Base-by-base conservation (phyloP, 352 stramenopile genomes). In the Albugo candida region DNA sequence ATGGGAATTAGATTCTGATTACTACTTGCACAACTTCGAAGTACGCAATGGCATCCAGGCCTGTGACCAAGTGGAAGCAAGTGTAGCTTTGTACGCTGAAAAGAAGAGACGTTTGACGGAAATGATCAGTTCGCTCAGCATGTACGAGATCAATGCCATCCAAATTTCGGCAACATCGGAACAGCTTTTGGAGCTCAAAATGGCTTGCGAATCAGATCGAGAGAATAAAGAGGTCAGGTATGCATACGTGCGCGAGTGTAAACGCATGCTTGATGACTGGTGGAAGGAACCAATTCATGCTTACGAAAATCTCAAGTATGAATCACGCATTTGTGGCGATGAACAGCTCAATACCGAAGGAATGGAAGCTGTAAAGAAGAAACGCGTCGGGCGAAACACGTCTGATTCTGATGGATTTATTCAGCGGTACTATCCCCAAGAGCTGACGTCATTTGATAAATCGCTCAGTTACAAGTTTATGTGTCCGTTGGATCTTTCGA, bases 21-120 rank as follows among this genome's bases (percentile, higher is more conserved):
- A 93, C 49, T 94, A 93, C 45, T 52, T 94, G 45, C 82, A 94
- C 61, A 94, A 94, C 45, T 86, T 85, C 44, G 75, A 88, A 38
- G 80, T 93, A 34, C 68, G 58, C 2, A 85, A 88, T 44, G 70
- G 70, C 6, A 64, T 64, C 10, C 44, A 56, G 20, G 71, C 75
- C 6, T 81, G 70, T 13, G 67, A 83, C 11, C 64, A 78, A 43
- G 69, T 84, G 14, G 61, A 70, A 16, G 55, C 69, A 13, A 83
- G 75, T 5, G 51, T 88, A 13, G 61, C 59, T 14, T 67, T 81
- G 21, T 70, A 81, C 46, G 55, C 62, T 11, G 74, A 87, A 44
- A 77, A 67, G 41, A 81, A 81, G 24, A 60, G 17, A 67, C 67
- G 11, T 67, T 83, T 41, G 54, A 57, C 0, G 53, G 35, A 46